Conservation (phyloP, 345 rosid species). For the Salix exigua region DNA sequence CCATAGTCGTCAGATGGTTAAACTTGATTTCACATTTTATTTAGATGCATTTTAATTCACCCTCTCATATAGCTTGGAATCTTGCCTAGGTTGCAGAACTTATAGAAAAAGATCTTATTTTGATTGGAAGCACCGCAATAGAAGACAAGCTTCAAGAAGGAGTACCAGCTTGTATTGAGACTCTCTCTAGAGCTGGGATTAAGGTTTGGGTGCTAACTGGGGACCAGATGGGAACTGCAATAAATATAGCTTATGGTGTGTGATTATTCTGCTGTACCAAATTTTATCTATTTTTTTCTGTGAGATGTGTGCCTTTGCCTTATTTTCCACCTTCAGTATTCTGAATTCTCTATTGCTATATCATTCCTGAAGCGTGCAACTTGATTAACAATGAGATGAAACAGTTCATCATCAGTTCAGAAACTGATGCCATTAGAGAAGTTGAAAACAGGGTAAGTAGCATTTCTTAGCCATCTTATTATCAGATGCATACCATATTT, state of each 20-base stretch:
- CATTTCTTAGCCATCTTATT: constrained; percentile 6
- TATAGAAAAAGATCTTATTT: constrained; percentile 80
- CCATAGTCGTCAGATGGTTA: background rate
- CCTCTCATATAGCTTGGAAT: constrained; percentile 11
- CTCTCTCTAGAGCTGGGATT: constrained; percentile 96
- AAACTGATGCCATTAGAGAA: constrained; percentile 78
- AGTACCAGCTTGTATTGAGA: constrained; percentile 92
- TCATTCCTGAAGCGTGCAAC: constrained; percentile 82
- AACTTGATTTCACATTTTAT: background rate
- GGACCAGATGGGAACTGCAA: constrained; percentile 99
- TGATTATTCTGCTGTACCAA: constrained; percentile 5
- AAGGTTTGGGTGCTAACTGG: constrained; percentile 99
- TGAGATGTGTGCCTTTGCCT: constrained; percentile 13
- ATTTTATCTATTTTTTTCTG: background rate
- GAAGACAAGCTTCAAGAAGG: constrained; percentile 99
- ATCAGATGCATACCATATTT: constrained; percentile 1
- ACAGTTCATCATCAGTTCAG: constrained; percentile 89
- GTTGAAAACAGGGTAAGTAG: constrained; percentile 83
- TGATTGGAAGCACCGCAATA: constrained; percentile 96
- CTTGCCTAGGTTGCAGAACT: constrained; percentile 84
- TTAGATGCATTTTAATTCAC: constrained; percentile 6
- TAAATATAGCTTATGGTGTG: constrained; percentile 95
- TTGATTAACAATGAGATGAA: constrained; percentile 93
- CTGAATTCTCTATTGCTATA: constrained; percentile 22
- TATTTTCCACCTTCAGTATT: constrained; percentile 3